Evolutionary conservation across 2,329 filamentous ascomycete species (phyloP).

Genomic region (Stachybotrys elegans): DNA sequence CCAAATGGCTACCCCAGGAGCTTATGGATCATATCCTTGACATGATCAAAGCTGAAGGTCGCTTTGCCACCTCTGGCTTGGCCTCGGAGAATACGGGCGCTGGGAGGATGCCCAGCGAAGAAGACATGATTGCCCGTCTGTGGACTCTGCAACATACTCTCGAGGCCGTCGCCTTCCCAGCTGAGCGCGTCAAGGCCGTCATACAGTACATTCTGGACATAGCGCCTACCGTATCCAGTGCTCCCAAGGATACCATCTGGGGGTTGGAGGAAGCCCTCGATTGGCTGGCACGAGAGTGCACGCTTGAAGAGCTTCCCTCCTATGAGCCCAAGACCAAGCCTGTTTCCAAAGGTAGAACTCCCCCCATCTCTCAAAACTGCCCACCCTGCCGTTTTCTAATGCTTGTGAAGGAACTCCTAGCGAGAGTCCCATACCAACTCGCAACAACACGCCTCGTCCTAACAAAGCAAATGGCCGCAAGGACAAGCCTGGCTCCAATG

Average conservation of each 20-base stretch:
- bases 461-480: slow-evolving; percentile 18
- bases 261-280: slow-evolving; percentile 84
- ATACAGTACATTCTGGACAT: slow-evolving; percentile 64
- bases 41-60: slow-evolving; percentile 62
- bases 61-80: slow-evolving; percentile 48
- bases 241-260: slow-evolving; percentile 66
- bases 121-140: slow-evolving; percentile 71
- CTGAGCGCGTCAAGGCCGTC: slow-evolving; percentile 56
- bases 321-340: slow-evolving; percentile 50
- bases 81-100: slow-evolving; percentile 36
- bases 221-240: slow-evolving; percentile 53
- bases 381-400: slow-evolving; percentile 15
- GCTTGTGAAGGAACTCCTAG: slow-evolving; percentile 36
- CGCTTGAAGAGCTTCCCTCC: slow-evolving; percentile 62
- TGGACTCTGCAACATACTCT: slow-evolving; percentile 82
- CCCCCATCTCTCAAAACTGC: background rate
- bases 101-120: slow-evolving; percentile 60
- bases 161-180: slow-evolving; percentile 61
- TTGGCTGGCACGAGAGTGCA: slow-evolving; percentile 79
- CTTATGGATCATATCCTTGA: slow-evolving; percentile 73
- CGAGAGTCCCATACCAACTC: slow-evolving; percentile 45
- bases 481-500: slow-evolving; percentile 28
- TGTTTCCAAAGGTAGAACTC: slow-evolving; percentile 32
- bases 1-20: slow-evolving; percentile 77
- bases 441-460: slow-evolving; percentile 43